Evolutionary conservation across 805 yeast species (phyloP).

Genomic region (Starmerella bombi): DNA sequence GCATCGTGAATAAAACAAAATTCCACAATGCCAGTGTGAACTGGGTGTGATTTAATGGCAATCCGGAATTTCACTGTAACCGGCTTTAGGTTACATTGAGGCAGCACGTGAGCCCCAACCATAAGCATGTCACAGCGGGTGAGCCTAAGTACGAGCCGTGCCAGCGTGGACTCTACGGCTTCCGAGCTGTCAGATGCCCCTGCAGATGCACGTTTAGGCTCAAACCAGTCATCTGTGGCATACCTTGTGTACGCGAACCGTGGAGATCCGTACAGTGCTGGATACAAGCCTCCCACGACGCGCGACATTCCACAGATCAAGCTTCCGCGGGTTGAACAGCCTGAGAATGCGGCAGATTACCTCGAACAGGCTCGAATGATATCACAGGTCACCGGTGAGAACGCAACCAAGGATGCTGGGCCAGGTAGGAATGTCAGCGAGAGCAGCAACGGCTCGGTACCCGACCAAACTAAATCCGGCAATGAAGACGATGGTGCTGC

Average conservation of each 20-base stretch:
- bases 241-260: slow-evolving; percentile 47
- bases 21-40: no score
- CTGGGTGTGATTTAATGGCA: no score
- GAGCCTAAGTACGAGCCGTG: slow-evolving; percentile 12
- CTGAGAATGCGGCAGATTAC: slow-evolving; percentile 21
- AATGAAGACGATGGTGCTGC: neutral
- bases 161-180: slow-evolving; percentile 10
- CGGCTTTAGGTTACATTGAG: no score
- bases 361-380: neutral
- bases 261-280: slow-evolving; percentile 32
- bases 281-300: slow-evolving; percentile 45
- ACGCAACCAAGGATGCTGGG: neutral
- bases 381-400: neutral
- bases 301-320: slow-evolving; percentile 76
- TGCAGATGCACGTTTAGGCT: slow-evolving; percentile 1
- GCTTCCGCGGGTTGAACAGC: slow-evolving; percentile 40
- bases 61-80: no score
- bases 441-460: neutral
- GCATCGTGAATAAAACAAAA: no score
- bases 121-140: slow-evolving; percentile 8
- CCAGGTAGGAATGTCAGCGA: neutral
- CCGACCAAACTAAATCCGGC: neutral
- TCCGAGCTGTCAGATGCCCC: slow-evolving; percentile 3
- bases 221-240: slow-evolving; percentile 49
- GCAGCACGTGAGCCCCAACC: neutral